A percentile compares a stretch with the other conserved stretches of the same genome.
Conservation (phyloP, 1,284 basidiomycete species). For the Hemileia vastatrix region DNA sequence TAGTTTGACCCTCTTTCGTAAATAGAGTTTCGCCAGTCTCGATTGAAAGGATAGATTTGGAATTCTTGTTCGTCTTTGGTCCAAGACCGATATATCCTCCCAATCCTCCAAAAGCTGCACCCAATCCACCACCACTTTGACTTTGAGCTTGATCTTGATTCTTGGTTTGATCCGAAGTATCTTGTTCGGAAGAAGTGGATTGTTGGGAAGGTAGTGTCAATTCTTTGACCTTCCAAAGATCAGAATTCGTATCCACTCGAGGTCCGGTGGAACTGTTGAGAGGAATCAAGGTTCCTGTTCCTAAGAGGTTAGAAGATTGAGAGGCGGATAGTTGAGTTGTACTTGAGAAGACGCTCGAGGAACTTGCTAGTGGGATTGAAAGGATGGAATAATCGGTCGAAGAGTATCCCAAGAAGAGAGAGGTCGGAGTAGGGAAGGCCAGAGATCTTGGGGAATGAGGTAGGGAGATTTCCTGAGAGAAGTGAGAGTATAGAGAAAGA, state of each 20-base stretch:
- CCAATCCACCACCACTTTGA: neutral
- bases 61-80: constrained; percentile 19
- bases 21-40: constrained; percentile 26
- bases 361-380: constrained; percentile 52
- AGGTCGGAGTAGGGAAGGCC: constrained; percentile 57
- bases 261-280: neutral
- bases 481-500: neutral
- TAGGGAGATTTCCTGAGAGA: constrained; percentile 27
- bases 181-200: neutral
- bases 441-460: constrained; percentile 48
- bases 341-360: too few species aligned
- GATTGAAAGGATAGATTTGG: constrained; percentile 30
- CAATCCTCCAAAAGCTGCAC: constrained; percentile 28
- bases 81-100: constrained; percentile 35
- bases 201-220: neutral
- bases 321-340: too few species aligned
- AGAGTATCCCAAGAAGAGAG: constrained; percentile 65
- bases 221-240: neutral
- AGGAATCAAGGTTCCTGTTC: neutral
- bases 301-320: too few species aligned
- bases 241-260: neutral
- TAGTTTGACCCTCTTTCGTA: constrained; percentile 1
- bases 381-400: constrained; percentile 66
- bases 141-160: neutral
- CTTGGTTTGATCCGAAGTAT: neutral